phyloP scores from a whole-genome alignment of 345 rosid species.

The Salix suchowensis region DNA sequence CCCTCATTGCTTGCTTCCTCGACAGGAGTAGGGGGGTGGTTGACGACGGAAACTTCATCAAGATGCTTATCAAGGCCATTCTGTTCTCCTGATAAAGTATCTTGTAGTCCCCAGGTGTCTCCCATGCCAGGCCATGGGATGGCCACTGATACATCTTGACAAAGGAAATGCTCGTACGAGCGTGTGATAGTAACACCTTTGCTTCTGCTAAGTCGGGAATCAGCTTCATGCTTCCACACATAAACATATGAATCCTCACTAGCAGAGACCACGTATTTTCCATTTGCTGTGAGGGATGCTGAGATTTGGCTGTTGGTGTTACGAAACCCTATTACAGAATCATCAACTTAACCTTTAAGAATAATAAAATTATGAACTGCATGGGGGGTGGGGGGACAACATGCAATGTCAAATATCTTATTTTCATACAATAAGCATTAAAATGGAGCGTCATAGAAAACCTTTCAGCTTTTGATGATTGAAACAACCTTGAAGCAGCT shows the following conservation, averaged over 20 bases:
- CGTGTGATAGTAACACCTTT: constrained; percentile 62
- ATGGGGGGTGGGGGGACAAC: background rate
- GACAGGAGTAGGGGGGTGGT: constrained; percentile 80
- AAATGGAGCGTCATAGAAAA: background rate
- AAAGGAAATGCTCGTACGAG: constrained; percentile 81
- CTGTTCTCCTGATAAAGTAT: constrained; percentile 35
- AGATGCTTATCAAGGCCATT: constrained; percentile 36
- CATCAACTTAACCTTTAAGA: constrained; percentile 8
- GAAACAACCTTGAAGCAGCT: background rate
- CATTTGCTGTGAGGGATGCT: constrained; percentile 70
- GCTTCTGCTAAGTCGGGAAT: constrained; percentile 65
- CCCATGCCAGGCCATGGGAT: constrained; percentile 84
- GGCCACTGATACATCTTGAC: constrained; percentile 85
- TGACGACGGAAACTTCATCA: constrained; percentile 56
- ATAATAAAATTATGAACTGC: constrained; percentile 7
- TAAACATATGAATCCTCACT: constrained; percentile 96
- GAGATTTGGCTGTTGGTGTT: constrained; percentile 88
- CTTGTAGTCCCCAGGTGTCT: constrained; percentile 46
- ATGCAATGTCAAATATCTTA: background rate
- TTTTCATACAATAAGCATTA: background rate
- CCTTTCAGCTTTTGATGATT: background rate
- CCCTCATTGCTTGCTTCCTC: constrained; percentile 45
- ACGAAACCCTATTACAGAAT: constrained; percentile 65
- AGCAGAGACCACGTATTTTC: constrained; percentile 82
- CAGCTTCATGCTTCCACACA: constrained; percentile 83